These are phyloP conservation scores for Schwanniomyces pseudopolymorphus DNA, from an alignment of 805 yeast genomes.

Conservation along the genomic window DNA sequence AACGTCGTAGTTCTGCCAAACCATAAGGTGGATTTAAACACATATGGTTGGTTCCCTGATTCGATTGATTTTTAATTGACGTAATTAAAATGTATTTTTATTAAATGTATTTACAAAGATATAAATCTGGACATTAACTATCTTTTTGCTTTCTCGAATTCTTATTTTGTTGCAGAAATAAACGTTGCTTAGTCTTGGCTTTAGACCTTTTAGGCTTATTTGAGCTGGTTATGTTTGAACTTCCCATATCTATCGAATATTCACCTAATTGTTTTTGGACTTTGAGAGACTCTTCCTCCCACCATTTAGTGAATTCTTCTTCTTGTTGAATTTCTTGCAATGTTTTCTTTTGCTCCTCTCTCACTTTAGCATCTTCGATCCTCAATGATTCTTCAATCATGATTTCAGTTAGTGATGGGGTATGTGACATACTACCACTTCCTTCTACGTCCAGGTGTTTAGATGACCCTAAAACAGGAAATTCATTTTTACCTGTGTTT, in stretches of 20 bases:
- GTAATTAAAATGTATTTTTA: not conserved
- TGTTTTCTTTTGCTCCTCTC: slow-evolving; percentile 37
- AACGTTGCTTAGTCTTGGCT: not conserved
- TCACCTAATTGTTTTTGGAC: slow-evolving; percentile 47
- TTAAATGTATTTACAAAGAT: not conserved
- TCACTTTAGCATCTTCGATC: slow-evolving; percentile 27
- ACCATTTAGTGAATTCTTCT: slow-evolving; percentile 84
- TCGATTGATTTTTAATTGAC: slow-evolving; percentile 27
- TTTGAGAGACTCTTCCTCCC: slow-evolving; percentile 73
- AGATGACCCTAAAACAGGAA: slow-evolving; percentile 20
- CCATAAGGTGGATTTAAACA: slow-evolving; percentile 40
- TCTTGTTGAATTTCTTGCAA: slow-evolving; percentile 76
- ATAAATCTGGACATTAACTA: not conserved
- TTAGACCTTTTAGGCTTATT: not conserved
- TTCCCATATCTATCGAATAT: not conserved
- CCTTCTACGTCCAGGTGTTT: not conserved
- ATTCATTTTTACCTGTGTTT: slow-evolving; percentile 5
- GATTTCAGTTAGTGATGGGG: slow-evolving; percentile 29
- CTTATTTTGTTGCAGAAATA: not conserved
- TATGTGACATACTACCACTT: not conserved
- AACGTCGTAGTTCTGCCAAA: slow-evolving; percentile 39
- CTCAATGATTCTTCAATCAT: slow-evolving; percentile 47
- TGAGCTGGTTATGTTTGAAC: not conserved
- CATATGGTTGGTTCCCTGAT: slow-evolving; percentile 72
- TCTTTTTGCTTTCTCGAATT: not conserved